Conservation (phyloP, 371 early-diverging fungal genomes). For the Vairimorpha apis region DNA sequence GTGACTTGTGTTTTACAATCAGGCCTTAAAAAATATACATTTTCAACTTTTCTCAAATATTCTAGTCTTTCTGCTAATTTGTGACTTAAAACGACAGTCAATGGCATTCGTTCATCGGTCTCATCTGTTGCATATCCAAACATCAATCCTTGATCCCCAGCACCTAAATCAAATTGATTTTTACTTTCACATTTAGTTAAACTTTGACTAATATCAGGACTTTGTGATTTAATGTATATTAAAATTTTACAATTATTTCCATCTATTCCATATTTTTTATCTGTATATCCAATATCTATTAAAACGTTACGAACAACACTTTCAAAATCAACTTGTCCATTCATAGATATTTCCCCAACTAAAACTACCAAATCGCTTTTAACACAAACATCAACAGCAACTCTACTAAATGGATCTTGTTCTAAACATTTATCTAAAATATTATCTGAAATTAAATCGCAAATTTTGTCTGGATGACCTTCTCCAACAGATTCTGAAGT, state of each 20-base stretch:
- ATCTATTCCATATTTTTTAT: constrained; percentile 71
- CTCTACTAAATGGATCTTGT: constrained; percentile 83
- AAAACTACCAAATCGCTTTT: constrained; percentile 98
- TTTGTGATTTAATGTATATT: constrained; percentile 95
- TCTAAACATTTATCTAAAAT: constrained; percentile 89
- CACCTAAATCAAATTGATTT: constrained; percentile 84
- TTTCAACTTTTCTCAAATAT: constrained; percentile 81
- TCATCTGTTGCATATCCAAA: constrained; percentile 93
- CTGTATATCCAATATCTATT: constrained; percentile 93
- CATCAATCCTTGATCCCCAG: constrained; percentile 91
- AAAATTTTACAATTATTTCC: constrained; percentile 96
- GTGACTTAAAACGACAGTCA: constrained; percentile 85
- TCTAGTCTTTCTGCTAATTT: constrained; percentile 85
- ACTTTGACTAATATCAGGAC: constrained; percentile 91
- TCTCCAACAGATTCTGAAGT: constrained; percentile 97
- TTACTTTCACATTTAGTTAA: constrained; percentile 66
- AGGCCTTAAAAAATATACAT: constrained; percentile 81
- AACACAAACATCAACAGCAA: constrained; percentile 95
- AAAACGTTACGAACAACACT: constrained; percentile 88
- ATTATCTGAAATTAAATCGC: constrained; percentile 94
- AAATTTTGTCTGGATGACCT: constrained; percentile 99
- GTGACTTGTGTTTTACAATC: constrained; percentile 99
- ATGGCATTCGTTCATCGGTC: constrained; percentile 95
- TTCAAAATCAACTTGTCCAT: constrained; percentile 87
- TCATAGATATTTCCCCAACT: constrained; percentile 96